Percentiles rank a stretch among this genome's conserved stretches.
Conservation (phyloP, 1,284 basidiomycete genomes). For the Fistulina hepatica region DNA sequence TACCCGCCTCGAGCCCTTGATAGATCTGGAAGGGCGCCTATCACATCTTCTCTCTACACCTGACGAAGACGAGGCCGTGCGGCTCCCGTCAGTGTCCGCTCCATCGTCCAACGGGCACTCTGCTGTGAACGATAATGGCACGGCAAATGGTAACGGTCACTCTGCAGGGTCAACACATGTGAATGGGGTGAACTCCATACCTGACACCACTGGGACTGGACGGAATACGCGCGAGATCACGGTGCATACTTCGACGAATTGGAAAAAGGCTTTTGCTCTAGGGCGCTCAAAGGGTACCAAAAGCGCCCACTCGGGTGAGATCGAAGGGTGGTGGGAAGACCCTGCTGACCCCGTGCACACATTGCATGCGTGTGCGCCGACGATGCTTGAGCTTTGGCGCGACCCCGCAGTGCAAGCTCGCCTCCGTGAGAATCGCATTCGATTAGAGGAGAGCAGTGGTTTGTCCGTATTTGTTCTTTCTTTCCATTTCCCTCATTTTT, state of each 20-base stretch:
- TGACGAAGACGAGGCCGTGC: constrained; percentile 50
- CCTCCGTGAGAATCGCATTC: constrained; percentile 49
- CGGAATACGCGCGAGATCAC: constrained; percentile 40
- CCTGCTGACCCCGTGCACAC: constrained; percentile 67
- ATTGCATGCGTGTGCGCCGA: constrained; percentile 47
- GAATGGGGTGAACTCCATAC: too few species aligned
- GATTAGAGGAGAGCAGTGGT: constrained; percentile 70
- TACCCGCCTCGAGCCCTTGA: constrained; percentile 48
- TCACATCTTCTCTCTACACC: constrained; percentile 51
- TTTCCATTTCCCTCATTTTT: constrained; percentile 11
- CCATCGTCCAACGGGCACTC: constrained; percentile 28
- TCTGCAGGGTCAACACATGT: too few species aligned
- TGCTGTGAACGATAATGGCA: constrained; percentile 18
- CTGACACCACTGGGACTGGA: constrained; percentile 23
- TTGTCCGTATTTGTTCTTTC: constrained; percentile 39
- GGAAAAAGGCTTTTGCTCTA: constrained; percentile 61
- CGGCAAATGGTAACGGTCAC: too few species aligned
- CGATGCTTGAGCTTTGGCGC: constrained; percentile 63
- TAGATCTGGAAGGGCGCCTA: constrained; percentile 55
- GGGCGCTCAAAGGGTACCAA: constrained; percentile 52
- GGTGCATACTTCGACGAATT: constrained; percentile 53
- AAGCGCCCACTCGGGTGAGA: constrained; percentile 53
- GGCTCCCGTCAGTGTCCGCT: constrained; percentile 20
- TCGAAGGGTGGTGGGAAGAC: constrained; percentile 76
- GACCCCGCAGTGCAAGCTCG: constrained; percentile 50